Percentiles rank a stretch among this genome's conserved stretches.
phyloP scores from a whole-genome alignment of 805 yeast species.

The Candida tallmaniae region DNA sequence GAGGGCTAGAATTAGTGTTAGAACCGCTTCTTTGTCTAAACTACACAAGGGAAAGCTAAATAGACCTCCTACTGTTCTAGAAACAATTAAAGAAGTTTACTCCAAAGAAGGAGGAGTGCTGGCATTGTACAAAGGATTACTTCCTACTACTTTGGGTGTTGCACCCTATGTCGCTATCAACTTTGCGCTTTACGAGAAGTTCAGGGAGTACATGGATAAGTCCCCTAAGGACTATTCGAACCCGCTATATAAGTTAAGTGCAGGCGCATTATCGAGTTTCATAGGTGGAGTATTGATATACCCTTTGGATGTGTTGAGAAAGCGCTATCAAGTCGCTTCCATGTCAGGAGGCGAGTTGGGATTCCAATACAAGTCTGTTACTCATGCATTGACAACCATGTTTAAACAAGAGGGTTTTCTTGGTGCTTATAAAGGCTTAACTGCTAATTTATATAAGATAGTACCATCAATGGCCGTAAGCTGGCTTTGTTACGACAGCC shows the following conservation, averaged over 20 bases:
- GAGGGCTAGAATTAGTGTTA: constrained; percentile 83
- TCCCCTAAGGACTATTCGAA: constrained; percentile 33
- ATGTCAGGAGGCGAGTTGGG: constrained; percentile 79
- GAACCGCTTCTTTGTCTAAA: constrained; percentile 66
- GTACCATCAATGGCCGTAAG: constrained; percentile 95
- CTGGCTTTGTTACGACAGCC: constrained; percentile 80
- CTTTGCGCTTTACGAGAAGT: constrained; percentile 81
- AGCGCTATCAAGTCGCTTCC: constrained; percentile 86
- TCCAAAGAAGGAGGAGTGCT: constrained; percentile 72
- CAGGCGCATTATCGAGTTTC: constrained; percentile 88
- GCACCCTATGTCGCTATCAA: constrained; percentile 95
- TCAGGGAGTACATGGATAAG: constrained; percentile 52
- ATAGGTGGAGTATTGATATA: constrained; percentile 86
- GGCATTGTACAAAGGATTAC: constrained; percentile 78
- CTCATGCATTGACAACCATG: constrained; percentile 69
- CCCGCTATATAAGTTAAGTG: constrained; percentile 54
- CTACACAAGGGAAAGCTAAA: constrained; percentile 41
- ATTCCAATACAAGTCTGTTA: constrained; percentile 71
- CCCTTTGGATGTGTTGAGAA: constrained; percentile 84
- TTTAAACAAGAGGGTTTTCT: constrained; percentile 66
- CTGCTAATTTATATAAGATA: constrained; percentile 82
- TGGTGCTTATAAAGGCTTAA: constrained; percentile 70
- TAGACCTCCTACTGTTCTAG: constrained; percentile 69
- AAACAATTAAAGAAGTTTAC: constrained; percentile 56
- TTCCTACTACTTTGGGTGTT: constrained; percentile 91